These are phyloP conservation scores for Silene coronaria DNA, from an alignment of 179 eudicot genomes.

Conservation along the genomic window DNA sequence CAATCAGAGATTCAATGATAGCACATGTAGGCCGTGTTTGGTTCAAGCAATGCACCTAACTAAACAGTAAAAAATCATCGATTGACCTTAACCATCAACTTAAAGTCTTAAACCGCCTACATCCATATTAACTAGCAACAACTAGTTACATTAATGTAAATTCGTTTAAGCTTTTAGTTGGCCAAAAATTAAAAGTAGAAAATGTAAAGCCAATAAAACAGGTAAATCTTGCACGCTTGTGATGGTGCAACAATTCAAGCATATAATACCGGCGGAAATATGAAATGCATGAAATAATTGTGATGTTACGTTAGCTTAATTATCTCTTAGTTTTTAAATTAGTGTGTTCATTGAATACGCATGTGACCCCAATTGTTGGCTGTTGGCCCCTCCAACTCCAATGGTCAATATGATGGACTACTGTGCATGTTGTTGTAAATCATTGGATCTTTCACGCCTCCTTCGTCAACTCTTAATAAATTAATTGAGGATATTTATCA, in stretches of 20 bases:
- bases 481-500: too few species aligned
- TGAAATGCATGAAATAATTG: background rate
- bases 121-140: background rate
- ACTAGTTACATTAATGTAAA: background rate
- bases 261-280: background rate
- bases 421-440: background rate
- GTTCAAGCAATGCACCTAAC: too few species aligned
- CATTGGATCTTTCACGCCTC: background rate
- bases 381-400: background rate
- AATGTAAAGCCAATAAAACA: background rate
- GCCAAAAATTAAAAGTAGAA: background rate
- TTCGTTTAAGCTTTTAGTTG: background rate
- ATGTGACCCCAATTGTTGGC: slow-evolving; percentile 1
- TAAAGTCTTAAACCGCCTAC: too few species aligned
- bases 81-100: too few species aligned
- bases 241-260: background rate
- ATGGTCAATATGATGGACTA: background rate
- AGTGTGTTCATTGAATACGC: background rate
- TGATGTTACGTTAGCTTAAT: background rate
- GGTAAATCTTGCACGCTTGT: background rate
- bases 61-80: too few species aligned
- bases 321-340: background rate
- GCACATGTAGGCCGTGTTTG: too few species aligned
- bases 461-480: background rate
- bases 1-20: too few species aligned